These are phyloP conservation scores for Globisporangium nunn DNA, from an alignment of 352 stramenopile genomes.

Conservation along the genomic window DNA sequence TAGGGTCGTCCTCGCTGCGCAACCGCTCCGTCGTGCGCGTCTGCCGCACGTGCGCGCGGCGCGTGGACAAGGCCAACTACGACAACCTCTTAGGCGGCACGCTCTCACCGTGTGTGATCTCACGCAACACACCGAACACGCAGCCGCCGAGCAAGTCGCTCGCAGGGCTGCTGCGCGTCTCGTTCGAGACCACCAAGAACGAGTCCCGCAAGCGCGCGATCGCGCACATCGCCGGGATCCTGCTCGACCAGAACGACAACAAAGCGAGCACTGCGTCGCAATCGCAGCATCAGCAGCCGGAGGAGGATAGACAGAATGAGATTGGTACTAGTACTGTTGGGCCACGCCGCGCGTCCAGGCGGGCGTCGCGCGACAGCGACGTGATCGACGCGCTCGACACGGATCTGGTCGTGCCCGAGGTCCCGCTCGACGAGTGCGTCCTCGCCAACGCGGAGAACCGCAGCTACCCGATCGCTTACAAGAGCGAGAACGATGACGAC, in stretches of 20 bases:
- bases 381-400: conserved; percentile 1
- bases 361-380: not conserved
- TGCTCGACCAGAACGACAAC: conserved; percentile 26
- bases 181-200: conserved; percentile 25
- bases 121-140: conserved; percentile 15
- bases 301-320: too few species aligned
- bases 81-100: conserved; percentile 22
- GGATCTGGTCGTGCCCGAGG: conserved; percentile 4
- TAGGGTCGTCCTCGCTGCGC: conserved; percentile 11
- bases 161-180: conserved; percentile 30
- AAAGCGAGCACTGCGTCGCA: not conserved
- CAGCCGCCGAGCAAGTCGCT: conserved; percentile 23
- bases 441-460: conserved; percentile 22
- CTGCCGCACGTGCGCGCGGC: conserved; percentile 44
- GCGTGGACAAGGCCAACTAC: conserved; percentile 49
- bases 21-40: conserved; percentile 23
- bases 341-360: not conserved
- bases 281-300: not conserved
- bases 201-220: conserved; percentile 19
- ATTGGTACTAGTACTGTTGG: too few species aligned
- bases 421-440: conserved; percentile 12
- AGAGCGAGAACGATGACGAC: conserved; percentile 9
- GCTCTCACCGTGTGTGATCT: conserved; percentile 17
- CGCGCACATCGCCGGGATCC: conserved; percentile 46
- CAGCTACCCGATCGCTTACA: conserved; percentile 25